Evolutionary conservation across 768 basidiomycete species (phyloP).

Genomic region (Suillus subluteus): DNA sequence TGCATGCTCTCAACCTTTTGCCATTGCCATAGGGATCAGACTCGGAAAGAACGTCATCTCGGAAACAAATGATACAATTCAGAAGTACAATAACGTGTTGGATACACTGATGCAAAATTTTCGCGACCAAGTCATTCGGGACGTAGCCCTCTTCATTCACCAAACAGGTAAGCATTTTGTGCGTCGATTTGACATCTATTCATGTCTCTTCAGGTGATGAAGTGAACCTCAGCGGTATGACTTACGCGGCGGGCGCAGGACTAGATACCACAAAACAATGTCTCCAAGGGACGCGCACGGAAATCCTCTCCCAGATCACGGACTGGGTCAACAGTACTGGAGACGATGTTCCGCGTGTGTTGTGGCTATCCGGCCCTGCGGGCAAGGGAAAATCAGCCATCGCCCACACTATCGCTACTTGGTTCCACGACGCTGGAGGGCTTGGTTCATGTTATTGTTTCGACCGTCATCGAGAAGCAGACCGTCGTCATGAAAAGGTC

Average conservation of each 20-base stretch:
- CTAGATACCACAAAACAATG: no score
- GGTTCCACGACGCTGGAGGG: slow-evolving; percentile 15
- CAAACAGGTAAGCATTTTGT: slow-evolving; percentile 4
- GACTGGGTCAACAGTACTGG: no score
- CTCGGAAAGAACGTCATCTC: slow-evolving; percentile 3
- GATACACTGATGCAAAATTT: slow-evolving; percentile 4
- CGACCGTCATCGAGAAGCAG: slow-evolving; percentile 8
- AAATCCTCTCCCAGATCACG: no score
- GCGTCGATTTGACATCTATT: background rate
- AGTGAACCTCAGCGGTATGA: background rate
- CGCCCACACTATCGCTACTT: slow-evolving; percentile 14
- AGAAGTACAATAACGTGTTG: background rate
- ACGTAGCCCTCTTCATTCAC: background rate
- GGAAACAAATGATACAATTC: background rate
- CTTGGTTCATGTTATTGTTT: slow-evolving; percentile 21
- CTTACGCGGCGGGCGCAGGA: slow-evolving; percentile 2
- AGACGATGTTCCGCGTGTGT: no score
- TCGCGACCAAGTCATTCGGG: slow-evolving; percentile 7
- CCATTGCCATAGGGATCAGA: background rate
- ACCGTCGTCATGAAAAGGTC: slow-evolving; percentile 13
- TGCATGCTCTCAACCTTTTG: background rate
- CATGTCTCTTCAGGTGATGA: background rate
- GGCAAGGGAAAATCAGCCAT: background rate
- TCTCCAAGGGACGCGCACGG: no score
- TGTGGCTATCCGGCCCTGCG: no score